These are phyloP conservation scores for Amorphotheca resinae DNA, from an alignment of 495 filamentous ascomycete species.

Conservation along the genomic window DNA sequence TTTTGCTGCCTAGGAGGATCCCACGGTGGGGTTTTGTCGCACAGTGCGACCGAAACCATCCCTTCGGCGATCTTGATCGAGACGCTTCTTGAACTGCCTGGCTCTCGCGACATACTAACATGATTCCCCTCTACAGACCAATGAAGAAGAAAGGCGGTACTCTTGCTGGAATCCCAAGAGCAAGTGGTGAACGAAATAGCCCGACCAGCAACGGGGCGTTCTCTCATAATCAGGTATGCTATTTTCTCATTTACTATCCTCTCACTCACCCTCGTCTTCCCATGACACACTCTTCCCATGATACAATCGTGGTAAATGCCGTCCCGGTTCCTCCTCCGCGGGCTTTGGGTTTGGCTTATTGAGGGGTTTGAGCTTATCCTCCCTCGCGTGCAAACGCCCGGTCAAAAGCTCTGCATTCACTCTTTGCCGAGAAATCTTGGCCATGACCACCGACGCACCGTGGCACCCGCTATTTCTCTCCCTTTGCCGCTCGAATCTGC, in stretches of 20 bases:
- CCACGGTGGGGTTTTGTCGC: constrained; percentile 10
- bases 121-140: constrained; percentile 27
- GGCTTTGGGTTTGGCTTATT: neutral
- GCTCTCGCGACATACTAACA: constrained; percentile 12
- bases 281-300: too few species aligned
- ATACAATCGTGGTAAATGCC: neutral
- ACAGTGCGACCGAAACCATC: constrained; percentile 14
- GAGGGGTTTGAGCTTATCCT: neutral
- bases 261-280: too few species aligned
- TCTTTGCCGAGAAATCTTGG: constrained; percentile 13
- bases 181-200: constrained; percentile 36
- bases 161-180: constrained; percentile 37
- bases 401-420: constrained; percentile 18
- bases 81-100: neutral
- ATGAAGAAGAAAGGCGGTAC: constrained; percentile 41
- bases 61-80: constrained; percentile 12
- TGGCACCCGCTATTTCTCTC: constrained; percentile 6
- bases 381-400: constrained; percentile 7
- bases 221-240: constrained; percentile 31
- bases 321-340: neutral
- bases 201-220: constrained; percentile 26
- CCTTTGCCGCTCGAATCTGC: too few species aligned
- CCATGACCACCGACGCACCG: constrained; percentile 10
- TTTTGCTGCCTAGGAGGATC: constrained; percentile 15
- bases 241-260: constrained; percentile 3